Percentiles rank a stretch among this genome's conserved stretches.
Conservation (phyloP, 2,329 filamentous ascomycete species). For the Plectosphaerella plurivora region DNA sequence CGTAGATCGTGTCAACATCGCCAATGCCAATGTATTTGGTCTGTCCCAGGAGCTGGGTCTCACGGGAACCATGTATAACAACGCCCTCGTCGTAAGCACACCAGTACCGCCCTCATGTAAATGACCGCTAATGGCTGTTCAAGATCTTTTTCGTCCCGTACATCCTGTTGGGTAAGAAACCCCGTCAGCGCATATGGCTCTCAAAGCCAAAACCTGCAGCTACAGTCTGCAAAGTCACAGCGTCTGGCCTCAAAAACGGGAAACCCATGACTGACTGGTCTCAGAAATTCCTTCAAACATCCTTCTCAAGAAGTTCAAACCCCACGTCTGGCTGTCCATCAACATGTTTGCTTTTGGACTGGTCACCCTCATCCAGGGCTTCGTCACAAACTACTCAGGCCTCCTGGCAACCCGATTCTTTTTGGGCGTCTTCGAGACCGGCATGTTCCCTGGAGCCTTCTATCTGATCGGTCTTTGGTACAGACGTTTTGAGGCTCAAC, state of each 20-base stretch:
- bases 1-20: conserved; percentile 68
- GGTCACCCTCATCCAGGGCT: conserved; percentile 68
- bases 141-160: conserved; percentile 83
- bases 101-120: too few species aligned
- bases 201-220: too few species aligned
- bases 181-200: too few species aligned
- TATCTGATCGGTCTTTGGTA: conserved; percentile 90
- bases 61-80: conserved; percentile 61
- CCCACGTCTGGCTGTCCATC: conserved; percentile 66
- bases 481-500: conserved; percentile 79
- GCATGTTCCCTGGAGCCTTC: conserved; percentile 54
- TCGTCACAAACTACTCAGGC: conserved; percentile 73
- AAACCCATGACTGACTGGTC: background rate
- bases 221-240: too few species aligned
- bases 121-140: conserved; percentile 38
- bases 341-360: conserved; percentile 87
- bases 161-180: conserved; percentile 46
- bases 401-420: conserved; percentile 81
- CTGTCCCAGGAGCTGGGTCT: conserved; percentile 61
- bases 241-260: too few species aligned
- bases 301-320: conserved; percentile 34
- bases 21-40: conserved; percentile 67
- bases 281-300: conserved; percentile 50
- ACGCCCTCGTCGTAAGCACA: conserved; percentile 16
- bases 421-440: conserved; percentile 70